Percentiles rank a stretch among this genome's conserved stretches.
phyloP scores from a whole-genome alignment of 2,329 filamentous ascomycete species.

The Claviceps citrina region DNA sequence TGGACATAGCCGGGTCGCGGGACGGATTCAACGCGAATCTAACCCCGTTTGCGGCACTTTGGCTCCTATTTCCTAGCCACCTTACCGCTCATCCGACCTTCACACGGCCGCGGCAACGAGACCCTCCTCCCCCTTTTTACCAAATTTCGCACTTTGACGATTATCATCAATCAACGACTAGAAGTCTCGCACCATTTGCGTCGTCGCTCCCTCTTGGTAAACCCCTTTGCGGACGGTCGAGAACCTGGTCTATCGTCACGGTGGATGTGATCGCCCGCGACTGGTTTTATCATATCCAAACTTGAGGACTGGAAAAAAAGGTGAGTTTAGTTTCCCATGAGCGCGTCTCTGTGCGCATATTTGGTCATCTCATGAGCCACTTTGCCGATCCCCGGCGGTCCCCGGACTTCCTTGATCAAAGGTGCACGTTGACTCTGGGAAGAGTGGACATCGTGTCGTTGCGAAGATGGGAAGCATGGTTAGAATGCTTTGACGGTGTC shows the following conservation, averaged over 20 bases:
- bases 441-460: background rate
- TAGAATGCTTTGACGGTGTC: background rate
- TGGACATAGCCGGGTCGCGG: constrained; percentile 2
- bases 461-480: background rate
- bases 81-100: constrained; percentile 4
- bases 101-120: background rate
- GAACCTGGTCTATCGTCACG: constrained; percentile 9
- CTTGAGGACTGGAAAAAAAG: background rate
- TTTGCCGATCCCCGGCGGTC: background rate
- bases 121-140: constrained; percentile 3
- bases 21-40: too few species aligned
- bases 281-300: constrained; percentile 6
- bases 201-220: background rate
- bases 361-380: background rate
- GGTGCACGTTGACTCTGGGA: background rate
- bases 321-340: background rate
- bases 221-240: constrained; percentile 13
- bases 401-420: background rate
- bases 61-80: background rate
- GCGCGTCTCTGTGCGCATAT: background rate
- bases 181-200: background rate
- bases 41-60: too few species aligned
- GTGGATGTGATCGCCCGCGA: constrained; percentile 12
- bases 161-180: constrained; percentile 4
- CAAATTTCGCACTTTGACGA: constrained; percentile 6